A percentile compares a stretch with the other conserved stretches of the same genome.
Evolutionary conservation across 257 asterid species (phyloP).

Genomic region (Solanum bukasovii): DNA sequence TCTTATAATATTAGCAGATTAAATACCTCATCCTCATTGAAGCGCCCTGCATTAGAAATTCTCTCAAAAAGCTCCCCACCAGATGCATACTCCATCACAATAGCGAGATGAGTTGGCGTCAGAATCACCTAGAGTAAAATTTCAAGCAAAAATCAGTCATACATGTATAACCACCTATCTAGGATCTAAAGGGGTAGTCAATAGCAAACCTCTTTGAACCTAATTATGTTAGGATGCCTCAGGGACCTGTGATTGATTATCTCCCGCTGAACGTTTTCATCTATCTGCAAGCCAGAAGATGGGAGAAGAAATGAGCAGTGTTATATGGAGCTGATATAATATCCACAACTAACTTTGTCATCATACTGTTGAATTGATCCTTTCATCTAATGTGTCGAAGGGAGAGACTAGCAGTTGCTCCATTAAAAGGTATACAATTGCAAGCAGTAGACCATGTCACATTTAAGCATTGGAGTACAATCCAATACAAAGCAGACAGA

Average conservation of each 20-base stretch:
- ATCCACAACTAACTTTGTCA: neutral
- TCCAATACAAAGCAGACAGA: neutral
- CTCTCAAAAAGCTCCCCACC: conserved; percentile 92
- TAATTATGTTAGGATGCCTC: conserved; percentile 80
- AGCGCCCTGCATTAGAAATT: conserved; percentile 80
- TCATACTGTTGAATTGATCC: neutral
- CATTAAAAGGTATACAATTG: neutral
- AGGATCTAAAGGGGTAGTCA: neutral
- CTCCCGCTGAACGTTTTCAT: conserved; percentile 83
- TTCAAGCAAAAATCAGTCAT: neutral
- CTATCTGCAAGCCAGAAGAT: conserved; percentile 47
- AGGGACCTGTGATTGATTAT: conserved; percentile 82
- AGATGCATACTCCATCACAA: conserved; percentile 93
- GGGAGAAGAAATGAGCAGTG: neutral
- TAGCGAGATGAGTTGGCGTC: conserved; percentile 87
- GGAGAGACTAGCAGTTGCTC: neutral
- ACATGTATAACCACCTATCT: neutral
- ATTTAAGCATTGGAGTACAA: neutral
- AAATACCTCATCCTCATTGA: conserved; percentile 79
- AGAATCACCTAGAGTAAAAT: conserved; percentile 52
- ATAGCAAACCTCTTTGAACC: conserved; percentile 63
- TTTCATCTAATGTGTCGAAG: neutral
- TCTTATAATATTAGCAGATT: neutral
- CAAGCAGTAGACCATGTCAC: neutral
- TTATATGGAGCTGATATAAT: neutral